A percentile compares a stretch with the other conserved stretches of the same genome.
These are phyloP conservation scores for Coniella lustricola DNA, from an alignment of 2,329 filamentous ascomycete species.

Conservation along the genomic window DNA sequence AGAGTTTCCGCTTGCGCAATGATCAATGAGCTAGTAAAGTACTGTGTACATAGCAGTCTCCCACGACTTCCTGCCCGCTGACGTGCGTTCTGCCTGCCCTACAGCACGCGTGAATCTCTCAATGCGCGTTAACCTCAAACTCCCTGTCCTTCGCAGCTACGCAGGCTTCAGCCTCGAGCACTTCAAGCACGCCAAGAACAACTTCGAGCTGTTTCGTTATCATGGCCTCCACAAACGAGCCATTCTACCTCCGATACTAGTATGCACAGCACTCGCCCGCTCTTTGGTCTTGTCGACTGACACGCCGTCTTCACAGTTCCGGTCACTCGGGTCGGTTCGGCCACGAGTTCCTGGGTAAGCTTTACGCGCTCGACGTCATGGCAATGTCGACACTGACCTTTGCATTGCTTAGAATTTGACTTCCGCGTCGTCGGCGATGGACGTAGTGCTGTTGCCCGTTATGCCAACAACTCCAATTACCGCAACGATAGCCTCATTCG, in stretches of 20 bases:
- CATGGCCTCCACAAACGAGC: slow-evolving; percentile 66
- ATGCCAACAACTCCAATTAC: slow-evolving; percentile 99
- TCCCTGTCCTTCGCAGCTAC: not conserved
- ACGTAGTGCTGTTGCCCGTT: slow-evolving; percentile 85
- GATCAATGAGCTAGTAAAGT: too few relatives aligned
- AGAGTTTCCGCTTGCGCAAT: too few relatives aligned
- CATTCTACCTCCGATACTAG: slow-evolving; percentile 98
- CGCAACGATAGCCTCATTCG: slow-evolving; percentile 96
- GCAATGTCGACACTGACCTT: slow-evolving; percentile 15
- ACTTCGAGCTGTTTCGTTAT: slow-evolving; percentile 20
- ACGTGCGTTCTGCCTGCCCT: too few relatives aligned
- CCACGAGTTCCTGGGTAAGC: slow-evolving; percentile 88
- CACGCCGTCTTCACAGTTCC: slow-evolving; percentile 53
- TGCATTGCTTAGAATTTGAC: slow-evolving; percentile 70
- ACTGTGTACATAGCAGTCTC: too few relatives aligned
- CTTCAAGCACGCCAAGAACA: not conserved
- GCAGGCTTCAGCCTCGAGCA: not conserved
- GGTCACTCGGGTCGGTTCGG: slow-evolving; percentile 96
- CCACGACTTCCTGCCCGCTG: too few relatives aligned
- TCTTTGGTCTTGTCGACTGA: not conserved
- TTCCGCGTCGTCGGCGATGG: slow-evolving; percentile 90
- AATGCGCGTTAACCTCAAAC: too few relatives aligned
- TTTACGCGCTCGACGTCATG: slow-evolving; percentile 6
- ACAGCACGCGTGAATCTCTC: too few relatives aligned
- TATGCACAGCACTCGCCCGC: slow-evolving; percentile 39